Evolutionary conservation across 1,284 basidiomycete genomes (phyloP).

Genomic region (Rhodotorula sp.): DNA sequence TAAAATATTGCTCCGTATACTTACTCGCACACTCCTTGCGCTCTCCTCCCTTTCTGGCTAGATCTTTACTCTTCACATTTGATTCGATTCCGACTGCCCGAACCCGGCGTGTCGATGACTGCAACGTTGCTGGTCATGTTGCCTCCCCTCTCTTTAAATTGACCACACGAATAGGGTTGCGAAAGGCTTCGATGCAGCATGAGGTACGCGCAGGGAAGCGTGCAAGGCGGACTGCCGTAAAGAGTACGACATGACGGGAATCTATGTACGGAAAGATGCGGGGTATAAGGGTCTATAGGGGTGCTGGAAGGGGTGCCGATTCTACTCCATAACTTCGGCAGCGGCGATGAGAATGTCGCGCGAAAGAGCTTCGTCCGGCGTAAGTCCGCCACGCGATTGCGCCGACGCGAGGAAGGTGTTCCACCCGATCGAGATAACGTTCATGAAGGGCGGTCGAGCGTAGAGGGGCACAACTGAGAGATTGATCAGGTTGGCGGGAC

Average conservation of each 20-base stretch:
- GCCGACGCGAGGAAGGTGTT: conserved; percentile 10
- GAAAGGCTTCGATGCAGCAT: too few species aligned
- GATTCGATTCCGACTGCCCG: too few species aligned
- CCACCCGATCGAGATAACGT: conserved; percentile 36
- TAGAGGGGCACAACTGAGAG: conserved; percentile 43
- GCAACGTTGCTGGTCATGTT: too few species aligned
- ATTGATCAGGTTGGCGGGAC: conserved; percentile 41
- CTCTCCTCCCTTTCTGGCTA: too few species aligned
- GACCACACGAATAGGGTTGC: too few species aligned
- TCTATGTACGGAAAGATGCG: conserved; percentile 1
- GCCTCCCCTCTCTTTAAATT: too few species aligned
- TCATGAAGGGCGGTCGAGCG: conserved; percentile 44
- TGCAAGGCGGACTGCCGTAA: background rate
- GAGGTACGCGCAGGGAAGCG: too few species aligned
- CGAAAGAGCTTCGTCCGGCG: background rate
- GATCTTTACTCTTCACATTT: too few species aligned
- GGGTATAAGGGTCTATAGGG: background rate
- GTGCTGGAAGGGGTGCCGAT: background rate
- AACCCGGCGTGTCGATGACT: too few species aligned
- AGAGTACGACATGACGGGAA: background rate
- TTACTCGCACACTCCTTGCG: too few species aligned
- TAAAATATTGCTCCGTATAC: background rate
- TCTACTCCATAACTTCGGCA: conserved; percentile 25
- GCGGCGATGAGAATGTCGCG: conserved; percentile 11
- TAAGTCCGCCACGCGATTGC: conserved; percentile 4